Percentiles rank a stretch among this genome's conserved stretches.
phyloP scores from a whole-genome alignment of 805 yeast genomes.

The Teunomyces gatunensis region DNA sequence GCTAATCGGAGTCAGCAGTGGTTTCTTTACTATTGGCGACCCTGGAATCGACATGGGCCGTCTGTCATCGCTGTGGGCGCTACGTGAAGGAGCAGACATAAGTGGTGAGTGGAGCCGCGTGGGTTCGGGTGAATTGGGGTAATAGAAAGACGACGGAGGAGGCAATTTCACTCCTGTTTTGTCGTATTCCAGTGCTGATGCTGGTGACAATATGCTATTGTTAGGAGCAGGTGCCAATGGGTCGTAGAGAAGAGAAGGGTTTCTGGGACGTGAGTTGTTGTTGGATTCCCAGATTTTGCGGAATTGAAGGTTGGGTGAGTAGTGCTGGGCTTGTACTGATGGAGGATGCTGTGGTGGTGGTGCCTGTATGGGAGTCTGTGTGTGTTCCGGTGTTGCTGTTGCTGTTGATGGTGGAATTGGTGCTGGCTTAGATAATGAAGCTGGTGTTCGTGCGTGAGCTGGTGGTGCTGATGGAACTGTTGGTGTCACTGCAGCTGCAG shows the following conservation, averaged over 20 bases:
- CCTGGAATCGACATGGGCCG: constrained; percentile 10
- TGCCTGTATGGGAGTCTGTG: constrained; percentile 2
- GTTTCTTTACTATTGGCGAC: constrained; percentile 12
- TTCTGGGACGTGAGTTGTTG: constrained; percentile 29
- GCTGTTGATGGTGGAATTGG: constrained; percentile 2
- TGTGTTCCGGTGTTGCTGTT: constrained; percentile 1
- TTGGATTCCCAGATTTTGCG: constrained; percentile 34
- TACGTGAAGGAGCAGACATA: constrained; percentile 2
- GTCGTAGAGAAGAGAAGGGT: constrained; percentile 48
- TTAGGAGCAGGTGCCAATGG: constrained; percentile 37
- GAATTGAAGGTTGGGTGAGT: constrained; percentile 30
- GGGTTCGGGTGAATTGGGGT: constrained; percentile 7
- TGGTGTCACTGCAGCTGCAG: too few species aligned
- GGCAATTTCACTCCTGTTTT: constrained; percentile 16
- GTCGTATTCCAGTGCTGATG: constrained; percentile 4
- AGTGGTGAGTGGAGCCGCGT: constrained; percentile 2
- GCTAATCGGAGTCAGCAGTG: constrained; percentile 16
- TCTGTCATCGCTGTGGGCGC: constrained; percentile 1
- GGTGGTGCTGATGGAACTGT: background rate
- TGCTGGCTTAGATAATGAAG: constrained; percentile 8
- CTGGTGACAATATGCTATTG: constrained; percentile 1
- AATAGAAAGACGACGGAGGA: constrained; percentile 19
- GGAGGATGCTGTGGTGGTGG: constrained; percentile 4
- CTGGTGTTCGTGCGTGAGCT: constrained; percentile 6
- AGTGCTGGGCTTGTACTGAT: constrained; percentile 16